phyloP scores from a whole-genome alignment of 2,329 filamentous ascomycete genomes.

The Scedosporium boydii region DNA sequence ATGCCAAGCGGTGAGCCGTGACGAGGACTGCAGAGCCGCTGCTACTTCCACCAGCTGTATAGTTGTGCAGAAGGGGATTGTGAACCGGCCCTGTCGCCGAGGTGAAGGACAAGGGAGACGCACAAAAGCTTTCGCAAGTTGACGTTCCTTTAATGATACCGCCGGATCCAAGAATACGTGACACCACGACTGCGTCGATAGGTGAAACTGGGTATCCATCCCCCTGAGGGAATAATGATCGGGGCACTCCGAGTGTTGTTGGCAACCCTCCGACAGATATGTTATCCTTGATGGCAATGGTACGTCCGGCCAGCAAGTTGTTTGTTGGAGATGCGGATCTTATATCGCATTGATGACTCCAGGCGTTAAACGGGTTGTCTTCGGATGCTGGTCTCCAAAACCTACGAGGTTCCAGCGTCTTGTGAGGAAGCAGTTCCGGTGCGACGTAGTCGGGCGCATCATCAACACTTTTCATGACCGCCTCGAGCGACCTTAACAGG shows the following conservation, averaged over 20 bases:
- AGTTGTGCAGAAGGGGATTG: constrained; percentile 15
- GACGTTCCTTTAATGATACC: constrained; percentile 16
- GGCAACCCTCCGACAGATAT: constrained; percentile 18
- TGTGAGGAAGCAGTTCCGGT: constrained; percentile 13
- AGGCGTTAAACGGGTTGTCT: constrained; percentile 23
- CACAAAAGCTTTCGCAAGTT: constrained; percentile 21
- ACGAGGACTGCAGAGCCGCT: constrained; percentile 22
- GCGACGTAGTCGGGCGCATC: constrained; percentile 18
- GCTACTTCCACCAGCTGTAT: constrained; percentile 20
- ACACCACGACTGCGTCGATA: constrained; percentile 14
- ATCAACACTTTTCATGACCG: constrained; percentile 16
- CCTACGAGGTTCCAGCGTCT: constrained; percentile 7
- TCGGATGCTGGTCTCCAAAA: constrained; percentile 14
- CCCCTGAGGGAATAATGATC: constrained; percentile 6
- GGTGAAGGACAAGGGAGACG: constrained; percentile 17
- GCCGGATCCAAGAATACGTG: constrained; percentile 16
- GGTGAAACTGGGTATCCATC: constrained; percentile 12
- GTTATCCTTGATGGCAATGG: constrained; percentile 20
- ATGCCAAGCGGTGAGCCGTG: constrained; percentile 11
- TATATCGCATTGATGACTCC: constrained; percentile 22
- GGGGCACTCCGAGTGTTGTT: constrained; percentile 14
- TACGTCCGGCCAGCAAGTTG: constrained; percentile 11
- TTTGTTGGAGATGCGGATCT: background rate
- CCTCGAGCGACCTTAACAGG: constrained; percentile 18
- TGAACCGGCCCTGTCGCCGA: constrained; percentile 19